Base-by-base conservation (phyloP, 192 early-diverging fungal genomes). In the Spizellomyces punctatus region DNA sequence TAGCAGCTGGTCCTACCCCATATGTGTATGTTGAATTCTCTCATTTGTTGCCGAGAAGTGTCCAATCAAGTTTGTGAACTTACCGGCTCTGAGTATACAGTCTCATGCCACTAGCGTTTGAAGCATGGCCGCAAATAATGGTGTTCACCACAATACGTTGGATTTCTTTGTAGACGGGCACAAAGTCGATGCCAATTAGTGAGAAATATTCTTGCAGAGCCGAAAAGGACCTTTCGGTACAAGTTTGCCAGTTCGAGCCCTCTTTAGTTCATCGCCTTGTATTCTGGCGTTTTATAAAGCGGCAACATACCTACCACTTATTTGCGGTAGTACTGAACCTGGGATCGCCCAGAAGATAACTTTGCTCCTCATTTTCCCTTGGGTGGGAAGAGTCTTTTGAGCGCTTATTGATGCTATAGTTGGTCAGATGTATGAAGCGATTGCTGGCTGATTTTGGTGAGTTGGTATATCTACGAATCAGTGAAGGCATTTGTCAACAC, bases 371-470 rank as follows among this genome's bases (percentile, higher is more conserved):
- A 4, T 12, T 54, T n/a, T 54, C 50, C 14, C 14, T 12, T 54
- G 12, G 50, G 14, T 2, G 17, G 50, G 14, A 12, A 12, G 12
- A n/a, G 50, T 54, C 55, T 43, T 62, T 61, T 17, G 5, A 41
- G 63, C 27, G 36, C 48, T 76, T 75, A 21, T 62, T 74, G 49
- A 86, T 67, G 64, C 72, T 75, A 69, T 80, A 82, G 56, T 86
- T 86, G 12, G 84, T 86, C 16, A 86, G 57, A 54, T 86, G 84
- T 17, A 66, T 66, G 67, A 67, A 84, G 10, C 78, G 6, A 74
- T 86, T 83, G 22, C 62, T 7, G 16, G 80, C 49, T 14, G 16
- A 44, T 10, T 76, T 65, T 10, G 22, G n/a, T 19, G 50, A 36
- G 16, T 50, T 68, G 54, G 66, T 43, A 41, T 68, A 68, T 44